Base-by-base conservation (phyloP, 495 filamentous ascomycete species). In the Eremomyces bilateralis region DNA sequence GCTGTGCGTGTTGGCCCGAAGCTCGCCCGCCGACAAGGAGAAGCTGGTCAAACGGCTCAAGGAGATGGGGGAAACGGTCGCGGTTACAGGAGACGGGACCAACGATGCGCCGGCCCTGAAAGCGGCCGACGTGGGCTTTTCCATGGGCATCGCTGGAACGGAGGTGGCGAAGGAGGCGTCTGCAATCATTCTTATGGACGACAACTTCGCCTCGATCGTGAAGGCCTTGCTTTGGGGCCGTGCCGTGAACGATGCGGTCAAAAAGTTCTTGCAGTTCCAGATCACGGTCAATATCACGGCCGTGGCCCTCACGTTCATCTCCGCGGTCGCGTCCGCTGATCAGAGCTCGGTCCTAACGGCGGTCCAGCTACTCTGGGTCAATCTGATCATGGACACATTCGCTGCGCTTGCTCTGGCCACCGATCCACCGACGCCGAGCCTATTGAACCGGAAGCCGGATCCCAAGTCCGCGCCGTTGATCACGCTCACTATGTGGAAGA, bases 351-450 rank as follows among this genome's bases (percentile, higher is more conserved):
- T 88, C 3, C 66, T 92, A 35, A 83, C 72, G 3, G 75, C 80
- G 15, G 80, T 88, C 2, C 80, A 92, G 49, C 64, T 91, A 30
- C 64, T 92, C 18, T 92, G 81, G 81, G 76, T 91, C 27, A 90
- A 92, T 50, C 57, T 91, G 29, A 88, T 91, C 49, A 88, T 90
- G 80, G 82, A 92, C 46, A 88, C 81, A n/a, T 80, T 91, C 45
- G 82, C 80, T 3, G 81, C 82, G n/a, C 68, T 91, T 33, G 82
- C 81, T n/a, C 60, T 90, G 20, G 81, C 82, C 12, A 90, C 81
- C 1, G 82, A 92, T 51, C 72, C 76, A 4, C 80, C 82, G 2
- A 67, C 73, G 4, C 58, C 64, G 6, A 63, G 59, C 21, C 65
- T 90, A 33, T 62, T 92, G 15, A 51, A 81, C 43, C 73, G 81